Evolutionary conservation across 1,284 basidiomycete genomes (phyloP), one percentile per base, ranked within the genome.

Genomic region (Irpex sp.): DNA sequence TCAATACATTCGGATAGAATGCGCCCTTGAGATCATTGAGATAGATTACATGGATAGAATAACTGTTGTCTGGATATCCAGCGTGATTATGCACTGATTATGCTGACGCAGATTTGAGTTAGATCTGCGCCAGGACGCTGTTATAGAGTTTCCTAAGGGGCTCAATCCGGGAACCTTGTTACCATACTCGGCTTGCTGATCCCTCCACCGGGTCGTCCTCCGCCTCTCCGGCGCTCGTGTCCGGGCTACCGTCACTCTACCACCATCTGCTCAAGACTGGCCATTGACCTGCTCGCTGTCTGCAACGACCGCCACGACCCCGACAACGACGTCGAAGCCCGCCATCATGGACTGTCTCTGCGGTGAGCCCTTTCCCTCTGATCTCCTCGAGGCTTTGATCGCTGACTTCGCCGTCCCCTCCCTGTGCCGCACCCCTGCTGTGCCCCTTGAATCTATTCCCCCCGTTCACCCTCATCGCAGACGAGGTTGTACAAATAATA

Each of bases 401-500:
- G 53, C 48, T 49, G 60, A 57, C 56, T 37, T 53, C 48, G 7
- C 35, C 54, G 28, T 55, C 2, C 18, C 14, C 36, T 19, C 19
- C 51, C 58, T 54, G 49, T 19, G 49, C 48, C 57, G 36, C 48
- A 48, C 39, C 51, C 33, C 47, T 47, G 36, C 35, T 58, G 35
- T 48, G 19, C 12, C 33, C 12, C n/a, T 52, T 12, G 39, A 9
- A 9, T 28, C 14, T n/a, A n/a, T 58, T 23, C 47, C 18, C 57
- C 45, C 16, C 57, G 49, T 51, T 63, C 39, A n/a, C 14, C 47
- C 56, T 54, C 54, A 56, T 53, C 23, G 45, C 62, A 87, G 87
- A 88, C 74, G 88, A 91, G 75, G 77, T 91, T 64, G 75, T 91
- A 52, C 85, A 88, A 71, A 75, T 88, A 66, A 81, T 91, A 70